phyloP scores from a whole-genome alignment of 169 alveolate species.

The Babesia bovis region DNA sequence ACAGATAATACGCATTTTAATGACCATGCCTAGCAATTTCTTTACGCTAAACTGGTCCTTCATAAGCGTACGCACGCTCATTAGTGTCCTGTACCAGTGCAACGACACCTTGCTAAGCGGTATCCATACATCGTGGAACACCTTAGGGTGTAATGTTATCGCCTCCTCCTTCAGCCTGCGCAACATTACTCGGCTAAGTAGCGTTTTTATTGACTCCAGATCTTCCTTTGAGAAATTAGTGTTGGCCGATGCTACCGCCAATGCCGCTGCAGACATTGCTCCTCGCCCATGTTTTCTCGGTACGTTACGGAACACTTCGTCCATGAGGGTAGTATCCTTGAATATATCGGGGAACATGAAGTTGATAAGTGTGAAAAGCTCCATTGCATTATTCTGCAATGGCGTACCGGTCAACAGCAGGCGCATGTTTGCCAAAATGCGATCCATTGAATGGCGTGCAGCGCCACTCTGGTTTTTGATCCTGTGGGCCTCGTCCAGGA shows the following conservation, averaged over 20 bases:
- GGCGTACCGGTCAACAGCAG: conserved; percentile 95
- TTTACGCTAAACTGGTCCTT: conserved; percentile 81
- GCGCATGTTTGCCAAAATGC: conserved; percentile 86
- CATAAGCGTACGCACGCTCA: conserved; percentile 77
- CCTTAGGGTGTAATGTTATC: conserved; percentile 83
- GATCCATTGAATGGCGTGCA: conserved; percentile 90
- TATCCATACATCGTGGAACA: conserved; percentile 88
- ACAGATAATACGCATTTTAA: conserved; percentile 88
- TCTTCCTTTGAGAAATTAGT: conserved; percentile 73
- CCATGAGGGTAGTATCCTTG: conserved; percentile 92
- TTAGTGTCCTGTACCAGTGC: conserved; percentile 82
- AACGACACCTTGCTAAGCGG: conserved; percentile 83
- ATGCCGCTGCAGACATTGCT: conserved; percentile 11
- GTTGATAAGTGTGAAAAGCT: conserved; percentile 91
- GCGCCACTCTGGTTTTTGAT: conserved; percentile 94
- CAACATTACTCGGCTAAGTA: conserved; percentile 82
- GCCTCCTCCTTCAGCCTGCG: conserved; percentile 88
- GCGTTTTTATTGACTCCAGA: conserved; percentile 76
- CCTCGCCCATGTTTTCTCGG: conserved; percentile 7
- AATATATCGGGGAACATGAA: conserved; percentile 97
- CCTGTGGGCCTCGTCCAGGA: conserved; percentile 98
- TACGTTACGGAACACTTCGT: conserved; percentile 74
- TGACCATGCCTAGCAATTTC: conserved; percentile 84
- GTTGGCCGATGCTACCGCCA: conserved; percentile 51
- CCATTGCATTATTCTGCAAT: conserved; percentile 91